Conservation (phyloP, 257 asterid species). For the Solanum acaule region DNA sequence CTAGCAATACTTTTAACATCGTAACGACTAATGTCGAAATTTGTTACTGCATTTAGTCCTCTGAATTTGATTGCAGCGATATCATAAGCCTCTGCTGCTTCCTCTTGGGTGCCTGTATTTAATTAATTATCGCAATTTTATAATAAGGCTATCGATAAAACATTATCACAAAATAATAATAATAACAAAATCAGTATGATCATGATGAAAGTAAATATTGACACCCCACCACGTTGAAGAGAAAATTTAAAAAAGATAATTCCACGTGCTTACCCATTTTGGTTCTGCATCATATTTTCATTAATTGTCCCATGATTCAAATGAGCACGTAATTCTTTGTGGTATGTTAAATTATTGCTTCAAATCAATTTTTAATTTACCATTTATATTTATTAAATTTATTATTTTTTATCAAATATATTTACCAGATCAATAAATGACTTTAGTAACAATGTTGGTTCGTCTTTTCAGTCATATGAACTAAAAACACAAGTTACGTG, state of each 20-base stretch:
- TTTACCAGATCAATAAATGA: too few species aligned
- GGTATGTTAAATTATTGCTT: too few species aligned
- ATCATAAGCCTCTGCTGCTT: conserved; percentile 86
- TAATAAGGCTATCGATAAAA: background rate
- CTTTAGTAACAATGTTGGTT: too few species aligned
- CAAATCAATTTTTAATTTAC: too few species aligned
- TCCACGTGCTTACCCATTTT: background rate
- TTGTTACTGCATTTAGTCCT: conserved; percentile 70
- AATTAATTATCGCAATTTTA: background rate
- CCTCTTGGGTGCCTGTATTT: conserved; percentile 67
- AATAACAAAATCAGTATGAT: background rate
- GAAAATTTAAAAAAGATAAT: background rate
- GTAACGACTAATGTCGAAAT: conserved; percentile 74
- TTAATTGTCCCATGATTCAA: background rate
- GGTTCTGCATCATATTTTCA: too few species aligned
- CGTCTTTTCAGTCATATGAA: too few species aligned
- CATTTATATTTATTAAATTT: too few species aligned
- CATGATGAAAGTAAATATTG: background rate
- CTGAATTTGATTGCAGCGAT: conserved; percentile 82
- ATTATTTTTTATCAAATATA: too few species aligned
- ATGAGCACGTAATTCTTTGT: background rate
- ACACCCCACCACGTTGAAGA: background rate
- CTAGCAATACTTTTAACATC: conserved; percentile 63
- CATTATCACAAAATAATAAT: background rate
- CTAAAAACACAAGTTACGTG: too few species aligned